Evolutionary conservation across 495 filamentous ascomycete genomes (phyloP), one percentile per base, ranked within the genome.

Genomic region (Zalerion maritima): DNA sequence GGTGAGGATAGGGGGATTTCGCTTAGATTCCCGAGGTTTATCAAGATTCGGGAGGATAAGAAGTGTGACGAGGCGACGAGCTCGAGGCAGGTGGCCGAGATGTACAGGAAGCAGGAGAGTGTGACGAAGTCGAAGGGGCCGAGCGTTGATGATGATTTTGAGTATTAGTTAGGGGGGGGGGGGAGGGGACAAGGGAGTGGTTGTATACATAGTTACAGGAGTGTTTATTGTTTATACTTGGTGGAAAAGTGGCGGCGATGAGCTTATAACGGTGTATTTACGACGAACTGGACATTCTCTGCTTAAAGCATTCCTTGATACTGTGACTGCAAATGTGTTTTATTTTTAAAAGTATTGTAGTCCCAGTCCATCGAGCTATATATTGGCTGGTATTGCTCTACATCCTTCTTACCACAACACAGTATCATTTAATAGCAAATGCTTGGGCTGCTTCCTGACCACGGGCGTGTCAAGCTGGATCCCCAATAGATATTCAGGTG

Each of bases 81-180:
- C 12, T 78, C 68, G 24, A 60, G 75, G 29, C 80, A 81, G 47
- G 76, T 96, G 10, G 85, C 84, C 4, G 89, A 97, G 54, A 91
- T 97, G 86, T 97, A 96, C 62, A 66, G 74, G 37, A 86, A 80
- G 57, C 89, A 97, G 60, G 86, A 93, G 54, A 74, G 74, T 29
- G 81, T 94, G 18, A 55, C 63, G 4, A 65, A 85, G 42, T 76
- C 59, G 31, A 85, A 85, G 54, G 75, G 71, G 2, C 73, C 77
- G 13, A 75, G 74, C 8, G 85, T 86, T 30, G 89, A 97, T 66
- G 91, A 96, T 67, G 84, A 96, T 57, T 97, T 94, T 57, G 89
- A 97, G 59, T 97, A 97, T 58, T 97, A 53, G 38, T 14, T 21
- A 9, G 14, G 28, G 14, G 6, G 11, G 17, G 21, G 15, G n/a